phyloP scores from a whole-genome alignment of 1,139 yeast genomes.

The Nakaseomyces nivariensis region DNA sequence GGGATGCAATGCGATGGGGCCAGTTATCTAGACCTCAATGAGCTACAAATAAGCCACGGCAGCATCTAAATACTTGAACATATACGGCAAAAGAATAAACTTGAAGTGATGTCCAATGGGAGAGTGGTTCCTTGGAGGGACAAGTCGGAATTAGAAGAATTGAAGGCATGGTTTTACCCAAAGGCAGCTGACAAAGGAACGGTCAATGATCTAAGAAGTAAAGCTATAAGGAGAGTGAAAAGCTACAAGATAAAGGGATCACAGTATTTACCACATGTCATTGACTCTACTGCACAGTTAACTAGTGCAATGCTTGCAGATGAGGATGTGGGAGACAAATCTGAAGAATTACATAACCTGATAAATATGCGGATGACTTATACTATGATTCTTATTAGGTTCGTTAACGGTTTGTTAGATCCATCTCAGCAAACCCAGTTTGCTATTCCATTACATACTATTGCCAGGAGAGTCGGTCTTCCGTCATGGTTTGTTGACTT shows the following conservation, averaged over 20 bases:
- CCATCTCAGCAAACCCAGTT: slow-evolving; percentile 71
- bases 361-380: slow-evolving; percentile 15
- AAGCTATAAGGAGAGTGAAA: slow-evolving; percentile 53
- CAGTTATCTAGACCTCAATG: no score
- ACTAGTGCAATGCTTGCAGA: slow-evolving; percentile 45
- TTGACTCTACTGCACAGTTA: slow-evolving; percentile 61
- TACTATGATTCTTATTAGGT: slow-evolving; percentile 69
- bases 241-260: slow-evolving; percentile 54
- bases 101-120: slow-evolving; percentile 1
- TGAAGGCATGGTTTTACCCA: slow-evolving; percentile 53
- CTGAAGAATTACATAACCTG: slow-evolving; percentile 4
- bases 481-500: slow-evolving; percentile 85
- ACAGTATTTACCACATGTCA: slow-evolving; percentile 59
- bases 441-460: slow-evolving; percentile 67
- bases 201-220: slow-evolving; percentile 24
- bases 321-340: slow-evolving; percentile 24
- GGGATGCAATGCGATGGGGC: no score
- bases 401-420: slow-evolving; percentile 87
- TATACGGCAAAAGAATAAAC: no score
- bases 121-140: slow-evolving; percentile 48
- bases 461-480: slow-evolving; percentile 60
- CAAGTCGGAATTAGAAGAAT: slow-evolving; percentile 39
- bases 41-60: no score
- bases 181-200: slow-evolving; percentile 20
- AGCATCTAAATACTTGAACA: no score